Conservation (phyloP, 2,329 filamentous ascomycete genomes). For the Fusarium azukiicola region DNA sequence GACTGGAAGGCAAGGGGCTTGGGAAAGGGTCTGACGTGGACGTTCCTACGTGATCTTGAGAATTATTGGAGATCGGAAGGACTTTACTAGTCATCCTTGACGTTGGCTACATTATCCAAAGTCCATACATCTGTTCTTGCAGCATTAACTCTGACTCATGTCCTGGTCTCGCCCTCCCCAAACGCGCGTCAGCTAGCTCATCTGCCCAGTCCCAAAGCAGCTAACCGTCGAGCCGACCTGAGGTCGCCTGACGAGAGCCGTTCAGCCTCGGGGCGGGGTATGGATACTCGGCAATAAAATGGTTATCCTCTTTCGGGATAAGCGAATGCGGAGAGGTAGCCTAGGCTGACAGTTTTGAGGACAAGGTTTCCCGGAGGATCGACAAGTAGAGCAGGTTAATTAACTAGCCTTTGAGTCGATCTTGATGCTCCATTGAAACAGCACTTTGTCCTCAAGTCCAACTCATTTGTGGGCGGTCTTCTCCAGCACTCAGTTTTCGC, state of each 20-base stretch:
- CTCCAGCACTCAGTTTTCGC: not conserved
- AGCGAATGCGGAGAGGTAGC: not conserved
- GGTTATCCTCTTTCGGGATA: slow-evolving; percentile 41
- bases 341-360: not conserved
- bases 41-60: slow-evolving; percentile 47
- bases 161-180: not conserved
- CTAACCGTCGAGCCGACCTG: slow-evolving; percentile 7
- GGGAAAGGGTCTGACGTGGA: slow-evolving; percentile 43
- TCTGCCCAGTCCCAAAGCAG: not conserved
- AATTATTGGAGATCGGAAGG: slow-evolving; percentile 45
- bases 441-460: not conserved
- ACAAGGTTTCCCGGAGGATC: slow-evolving; percentile 5
- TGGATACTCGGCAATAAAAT: not conserved
- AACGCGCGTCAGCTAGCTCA: not conserved
- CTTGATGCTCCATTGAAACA: slow-evolving; percentile 1
- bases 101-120: not conserved
- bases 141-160: slow-evolving; percentile 2
- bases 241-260: not conserved
- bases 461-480: not conserved
- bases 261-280: not conserved
- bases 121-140: not conserved
- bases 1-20: slow-evolving; percentile 45
- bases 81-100: slow-evolving; percentile 17
- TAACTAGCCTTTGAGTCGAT: slow-evolving; percentile 4
- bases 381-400: slow-evolving; percentile 1